Evolutionary conservation across 345 rosid species (phyloP).

Genomic region (Brassica carinata): DNA sequence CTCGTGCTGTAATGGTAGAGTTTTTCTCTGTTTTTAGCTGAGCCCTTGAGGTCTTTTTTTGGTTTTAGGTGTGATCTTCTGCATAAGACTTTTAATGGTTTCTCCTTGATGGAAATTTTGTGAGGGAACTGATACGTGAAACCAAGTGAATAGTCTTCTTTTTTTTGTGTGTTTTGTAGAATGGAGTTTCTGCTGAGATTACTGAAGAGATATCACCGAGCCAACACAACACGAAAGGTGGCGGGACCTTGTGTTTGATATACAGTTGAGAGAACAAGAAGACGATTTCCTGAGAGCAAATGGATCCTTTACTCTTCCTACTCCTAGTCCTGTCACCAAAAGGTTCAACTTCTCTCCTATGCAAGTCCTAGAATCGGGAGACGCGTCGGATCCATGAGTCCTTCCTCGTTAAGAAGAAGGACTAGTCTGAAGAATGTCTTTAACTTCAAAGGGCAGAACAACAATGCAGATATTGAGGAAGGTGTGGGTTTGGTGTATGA

Average conservation of each 20-base stretch:
- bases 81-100: background rate
- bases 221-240: conserved; percentile 30
- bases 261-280: conserved; percentile 50
- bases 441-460: conserved; percentile 54
- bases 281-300: conserved; percentile 42
- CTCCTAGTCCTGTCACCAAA: conserved; percentile 51
- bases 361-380: conserved; percentile 54
- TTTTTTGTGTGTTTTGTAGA: conserved; percentile 40
- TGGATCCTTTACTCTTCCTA: conserved; percentile 44
- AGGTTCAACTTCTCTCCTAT: background rate
- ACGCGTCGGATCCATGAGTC: conserved; percentile 55
- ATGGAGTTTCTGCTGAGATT: conserved; percentile 57
- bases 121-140: background rate
- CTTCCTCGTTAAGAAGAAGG: conserved; percentile 24
- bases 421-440: conserved; percentile 51
- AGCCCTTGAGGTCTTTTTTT: background rate
- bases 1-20: conserved; percentile 33
- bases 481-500: conserved; percentile 65
- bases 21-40: background rate
- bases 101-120: background rate
- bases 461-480: conserved; percentile 64
- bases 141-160: background rate
- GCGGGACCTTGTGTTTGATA: conserved; percentile 47
- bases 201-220: conserved; percentile 51
- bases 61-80: too few species aligned